A percentile compares a stretch with the other conserved stretches of the same genome.
Evolutionary conservation across 1,139 yeast genomes (phyloP).

Genomic region (Blastobotrys illinoisensis): DNA sequence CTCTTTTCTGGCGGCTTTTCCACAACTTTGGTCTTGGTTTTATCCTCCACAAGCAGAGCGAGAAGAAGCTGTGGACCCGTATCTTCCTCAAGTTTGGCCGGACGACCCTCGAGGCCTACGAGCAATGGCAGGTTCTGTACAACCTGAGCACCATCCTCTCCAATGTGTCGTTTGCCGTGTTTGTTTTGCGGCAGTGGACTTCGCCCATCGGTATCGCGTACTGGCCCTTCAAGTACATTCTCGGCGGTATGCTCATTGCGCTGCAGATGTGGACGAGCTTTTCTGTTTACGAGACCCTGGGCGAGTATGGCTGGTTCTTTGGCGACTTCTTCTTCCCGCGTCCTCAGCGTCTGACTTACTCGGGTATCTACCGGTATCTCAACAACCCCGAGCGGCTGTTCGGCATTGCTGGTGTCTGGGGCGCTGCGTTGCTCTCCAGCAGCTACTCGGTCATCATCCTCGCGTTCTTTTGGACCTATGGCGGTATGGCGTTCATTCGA

Average conservation of each 20-base stretch:
- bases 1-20: constrained; percentile 47
- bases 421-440: constrained; percentile 60
- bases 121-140: constrained; percentile 72
- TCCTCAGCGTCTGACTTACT: constrained; percentile 51
- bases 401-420: constrained; percentile 84
- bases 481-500: constrained; percentile 61
- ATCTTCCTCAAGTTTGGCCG: constrained; percentile 63
- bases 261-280: constrained; percentile 69
- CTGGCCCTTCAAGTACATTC: constrained; percentile 52
- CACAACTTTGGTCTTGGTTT: constrained; percentile 51
- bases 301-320: constrained; percentile 85
- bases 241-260: constrained; percentile 49
- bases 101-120: constrained; percentile 62
- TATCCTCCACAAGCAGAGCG: constrained; percentile 57
- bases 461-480: constrained; percentile 63
- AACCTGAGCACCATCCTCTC: constrained; percentile 44
- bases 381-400: constrained; percentile 81
- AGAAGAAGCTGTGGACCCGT: constrained; percentile 59
- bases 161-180: constrained; percentile 36
- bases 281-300: constrained; percentile 68
- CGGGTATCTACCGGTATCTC: constrained; percentile 78
- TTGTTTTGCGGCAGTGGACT: constrained; percentile 35
- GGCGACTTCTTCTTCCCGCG: constrained; percentile 79
- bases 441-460: constrained; percentile 50
- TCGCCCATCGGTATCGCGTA: constrained; percentile 30